Evolutionary conservation across 441 rosid species (phyloP).

Genomic region (Euphorbia corollata): DNA sequence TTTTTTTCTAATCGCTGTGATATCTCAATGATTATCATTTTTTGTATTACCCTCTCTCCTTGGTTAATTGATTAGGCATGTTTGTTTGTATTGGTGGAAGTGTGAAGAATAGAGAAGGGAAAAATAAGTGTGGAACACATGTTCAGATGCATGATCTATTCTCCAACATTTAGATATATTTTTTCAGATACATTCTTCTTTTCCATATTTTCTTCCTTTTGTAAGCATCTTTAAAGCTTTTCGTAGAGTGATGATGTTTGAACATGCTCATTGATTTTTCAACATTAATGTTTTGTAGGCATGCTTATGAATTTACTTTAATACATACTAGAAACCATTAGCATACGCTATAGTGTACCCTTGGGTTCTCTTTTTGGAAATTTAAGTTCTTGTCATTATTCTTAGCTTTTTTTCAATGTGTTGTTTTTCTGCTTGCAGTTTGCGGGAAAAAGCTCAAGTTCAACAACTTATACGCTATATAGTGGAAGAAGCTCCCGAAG

Average conservation of each 20-base stretch:
- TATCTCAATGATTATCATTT: not conserved
- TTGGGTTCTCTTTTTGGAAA: not conserved
- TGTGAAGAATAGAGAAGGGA: not conserved
- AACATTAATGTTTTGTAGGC: not conserved
- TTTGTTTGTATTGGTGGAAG: not conserved
- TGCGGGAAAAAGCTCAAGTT: slow-evolving; percentile 61
- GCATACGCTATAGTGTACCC: not conserved
- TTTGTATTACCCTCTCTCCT: not conserved
- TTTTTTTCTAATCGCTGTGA: not conserved
- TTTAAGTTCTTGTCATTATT: not conserved
- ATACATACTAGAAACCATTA: not conserved
- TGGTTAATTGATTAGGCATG: not conserved
- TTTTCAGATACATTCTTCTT: not conserved
- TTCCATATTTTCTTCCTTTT: not conserved
- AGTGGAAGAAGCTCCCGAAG: slow-evolving; percentile 72
- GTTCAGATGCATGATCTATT: not conserved
- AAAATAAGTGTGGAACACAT: not conserved
- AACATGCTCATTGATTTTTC: not conserved
- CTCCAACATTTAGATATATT: not conserved
- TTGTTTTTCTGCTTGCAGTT: slow-evolving; percentile 31
- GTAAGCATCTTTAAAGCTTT: not conserved
- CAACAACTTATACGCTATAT: slow-evolving; percentile 59
- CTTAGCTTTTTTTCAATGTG: not conserved
- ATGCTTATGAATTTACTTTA: not conserved
- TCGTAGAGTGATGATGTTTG: not conserved